A percentile compares a stretch with the other conserved stretches of the same genome.
phyloP scores from a whole-genome alignment of 192 early-diverging fungal species.

The Phycomyces blakesleeanus region DNA sequence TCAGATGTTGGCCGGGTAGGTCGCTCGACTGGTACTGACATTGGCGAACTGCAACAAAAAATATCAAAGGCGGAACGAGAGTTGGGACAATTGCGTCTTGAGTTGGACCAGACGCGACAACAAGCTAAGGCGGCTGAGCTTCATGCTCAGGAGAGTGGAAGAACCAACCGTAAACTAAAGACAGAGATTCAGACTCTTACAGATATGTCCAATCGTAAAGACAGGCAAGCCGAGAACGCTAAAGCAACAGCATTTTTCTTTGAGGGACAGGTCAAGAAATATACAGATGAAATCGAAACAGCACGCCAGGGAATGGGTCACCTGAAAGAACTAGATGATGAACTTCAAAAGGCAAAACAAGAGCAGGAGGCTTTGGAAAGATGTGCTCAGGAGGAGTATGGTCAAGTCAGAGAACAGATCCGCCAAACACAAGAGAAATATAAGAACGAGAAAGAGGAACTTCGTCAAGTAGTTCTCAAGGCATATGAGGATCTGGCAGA shows the following conservation, averaged over 20 bases:
- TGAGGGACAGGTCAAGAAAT: slow-evolving; percentile 40
- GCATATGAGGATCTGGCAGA: slow-evolving; percentile 27
- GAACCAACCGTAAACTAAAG: slow-evolving; percentile 34
- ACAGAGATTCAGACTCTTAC: slow-evolving; percentile 38
- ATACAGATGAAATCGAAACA: slow-evolving; percentile 37
- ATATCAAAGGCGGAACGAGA: slow-evolving; percentile 32
- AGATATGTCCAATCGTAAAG: slow-evolving; percentile 39
- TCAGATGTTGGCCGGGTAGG: not conserved
- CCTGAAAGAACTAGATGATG: slow-evolving; percentile 34
- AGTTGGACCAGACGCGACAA: slow-evolving; percentile 30
- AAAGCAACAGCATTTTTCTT: slow-evolving; percentile 43
- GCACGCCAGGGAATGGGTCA: slow-evolving; percentile 35
- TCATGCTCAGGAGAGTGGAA: slow-evolving; percentile 30
- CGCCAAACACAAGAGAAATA: slow-evolving; percentile 20
- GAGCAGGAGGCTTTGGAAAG: slow-evolving; percentile 24
- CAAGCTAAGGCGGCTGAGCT: slow-evolving; percentile 33
- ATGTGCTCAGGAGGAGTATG: slow-evolving; percentile 19
- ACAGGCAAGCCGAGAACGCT: slow-evolving; percentile 38
- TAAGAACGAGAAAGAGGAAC: slow-evolving; percentile 21
- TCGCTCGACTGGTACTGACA: slow-evolving; percentile 30
- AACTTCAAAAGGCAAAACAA: slow-evolving; percentile 26
- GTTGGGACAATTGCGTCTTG: slow-evolving; percentile 12
- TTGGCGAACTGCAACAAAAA: slow-evolving; percentile 37
- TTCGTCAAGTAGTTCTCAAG: slow-evolving; percentile 12
- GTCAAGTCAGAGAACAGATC: slow-evolving; percentile 22